Evolutionary conservation across 495 filamentous ascomycete genomes (phyloP), one percentile per base, ranked within the genome.

Genomic region (Penicillium canariense): DNA sequence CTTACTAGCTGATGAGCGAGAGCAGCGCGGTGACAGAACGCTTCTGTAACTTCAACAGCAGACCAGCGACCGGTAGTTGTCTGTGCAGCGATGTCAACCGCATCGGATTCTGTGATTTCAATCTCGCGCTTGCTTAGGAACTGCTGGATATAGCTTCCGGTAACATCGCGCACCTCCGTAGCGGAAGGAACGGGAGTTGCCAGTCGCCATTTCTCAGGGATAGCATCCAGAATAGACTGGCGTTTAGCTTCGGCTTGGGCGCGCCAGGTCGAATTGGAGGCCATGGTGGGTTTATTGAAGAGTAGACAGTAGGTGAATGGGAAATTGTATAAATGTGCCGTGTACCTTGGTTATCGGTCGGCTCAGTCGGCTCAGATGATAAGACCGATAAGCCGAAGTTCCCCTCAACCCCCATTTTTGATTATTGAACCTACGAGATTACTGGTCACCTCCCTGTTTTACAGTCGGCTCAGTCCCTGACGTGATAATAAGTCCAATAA

Each of bases 151-250:
- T 81, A 86, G 28, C 56, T 25, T 3, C 79, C 83, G 0, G 84
- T 87, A n/a, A 88, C 78, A 68, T 88, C 85, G 39, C 72, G 73
- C 49, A 81, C 76, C 54, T 86, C 76, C 22, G 68, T 63, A 1
- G 72, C 52, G 4, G 79, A 61, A 5, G 83, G 82, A 0, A 84
- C 62, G 2, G 68, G 67, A 11, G 62, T 62, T 9, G 72, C 35
- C 5, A 88, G 56, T 10, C 71, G 71, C 83, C 85, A 87, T 69
- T 80, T 75, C 34, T 71, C 34, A 0, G 84, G 83, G 44, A 88
- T 87, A 0, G 79, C 69, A 6, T 74, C 62, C 17, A 77, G 66
- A 44, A 84, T 78, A 3, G 79, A 68, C 20, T 78, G 69, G 22
- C 80, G 73, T 63, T 88, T 88, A 11, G 63, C 63, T 43, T 74